Base-by-base conservation (phyloP, 2,329 filamentous ascomycete genomes). In the Bipolaris oryzae region DNA sequence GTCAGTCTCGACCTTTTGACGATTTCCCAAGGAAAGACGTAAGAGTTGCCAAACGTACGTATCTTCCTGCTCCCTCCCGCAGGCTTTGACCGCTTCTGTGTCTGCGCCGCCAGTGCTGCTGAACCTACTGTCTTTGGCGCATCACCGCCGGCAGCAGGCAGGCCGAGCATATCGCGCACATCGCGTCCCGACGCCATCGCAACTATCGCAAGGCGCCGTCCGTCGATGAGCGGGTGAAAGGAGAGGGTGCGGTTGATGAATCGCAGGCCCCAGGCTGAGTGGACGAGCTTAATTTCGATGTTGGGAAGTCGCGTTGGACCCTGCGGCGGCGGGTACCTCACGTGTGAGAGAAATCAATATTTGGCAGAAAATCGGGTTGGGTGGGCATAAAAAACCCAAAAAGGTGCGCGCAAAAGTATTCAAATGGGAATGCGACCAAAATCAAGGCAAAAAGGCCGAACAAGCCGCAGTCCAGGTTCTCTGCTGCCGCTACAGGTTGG, bases 111-210 rank as follows among this genome's bases (percentile, higher is more conserved):
- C 37, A 53, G 37, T 53, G 50, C 55, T 50, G 56, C 56, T 51
- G 56, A 35, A 43, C 52, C 56, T 48, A 48, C 81, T 72, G 49
- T 77, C 55, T 72, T 72, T 48, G 67, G 79, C 48, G 79, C 69
- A 48, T 78, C 69, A 48, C 79, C 69, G 55, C 77, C 69, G 20
- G 50, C 50, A 87, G 63, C 88, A 66, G 87, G 88, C 74, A 96
- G 82, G 76, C 93, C 91, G 72, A 96, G 87, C 73, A 96, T 91
- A 76, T 96, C 92, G 79, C 90, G 91, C 67, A 96, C 86, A 82
- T 96, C 92, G 63, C 75, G 71, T 60, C 73, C 70, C 48, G 73
- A 72, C 58, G 74, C 71, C 74, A 76, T 76, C 62, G 68, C 64
- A 63, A 58, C 46, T 55, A 50, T 58, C 44, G 57, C 47, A 57